These are phyloP conservation scores for Quercus tomentella DNA, from an alignment of 331 rosid genomes.

Conservation along the genomic window DNA sequence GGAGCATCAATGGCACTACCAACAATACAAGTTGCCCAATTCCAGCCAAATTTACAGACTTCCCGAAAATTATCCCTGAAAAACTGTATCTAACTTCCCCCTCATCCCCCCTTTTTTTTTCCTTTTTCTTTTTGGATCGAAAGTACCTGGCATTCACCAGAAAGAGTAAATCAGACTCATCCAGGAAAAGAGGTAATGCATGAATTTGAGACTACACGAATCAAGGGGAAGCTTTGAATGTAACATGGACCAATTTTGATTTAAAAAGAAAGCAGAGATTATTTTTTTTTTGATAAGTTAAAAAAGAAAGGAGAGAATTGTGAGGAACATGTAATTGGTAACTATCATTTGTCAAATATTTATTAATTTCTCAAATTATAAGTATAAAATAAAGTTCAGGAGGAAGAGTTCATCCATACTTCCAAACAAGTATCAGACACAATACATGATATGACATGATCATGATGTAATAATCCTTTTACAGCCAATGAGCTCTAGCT, in stretches of 20 bases:
- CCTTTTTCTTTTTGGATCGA: too few relatives aligned
- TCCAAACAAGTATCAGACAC: neutral
- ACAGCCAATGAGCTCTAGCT: too few relatives aligned
- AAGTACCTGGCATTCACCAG: slow-evolving; percentile 3
- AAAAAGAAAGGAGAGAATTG: too few relatives aligned
- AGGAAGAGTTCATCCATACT: neutral
- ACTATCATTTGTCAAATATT: neutral
- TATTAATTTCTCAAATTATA: neutral
- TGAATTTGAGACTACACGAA: neutral
- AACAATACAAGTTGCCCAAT: neutral
- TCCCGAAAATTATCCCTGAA: neutral
- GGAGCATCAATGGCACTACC: neutral
- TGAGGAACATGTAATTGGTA: neutral
- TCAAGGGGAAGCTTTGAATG: too few relatives aligned
- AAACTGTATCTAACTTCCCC: neutral
- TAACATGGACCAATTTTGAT: too few relatives aligned
- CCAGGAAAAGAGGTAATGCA: neutral
- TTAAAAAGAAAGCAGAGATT: too few relatives aligned
- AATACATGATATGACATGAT: neutral
- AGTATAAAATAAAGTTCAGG: neutral
- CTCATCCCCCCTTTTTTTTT: too few relatives aligned
- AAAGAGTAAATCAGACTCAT: neutral
- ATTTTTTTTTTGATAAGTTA: too few relatives aligned
- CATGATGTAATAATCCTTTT: neutral
- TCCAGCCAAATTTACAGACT: neutral